Evolutionary conservation across 2,329 filamentous ascomycete genomes (phyloP).

Genomic region (Microcera coccophila): DNA sequence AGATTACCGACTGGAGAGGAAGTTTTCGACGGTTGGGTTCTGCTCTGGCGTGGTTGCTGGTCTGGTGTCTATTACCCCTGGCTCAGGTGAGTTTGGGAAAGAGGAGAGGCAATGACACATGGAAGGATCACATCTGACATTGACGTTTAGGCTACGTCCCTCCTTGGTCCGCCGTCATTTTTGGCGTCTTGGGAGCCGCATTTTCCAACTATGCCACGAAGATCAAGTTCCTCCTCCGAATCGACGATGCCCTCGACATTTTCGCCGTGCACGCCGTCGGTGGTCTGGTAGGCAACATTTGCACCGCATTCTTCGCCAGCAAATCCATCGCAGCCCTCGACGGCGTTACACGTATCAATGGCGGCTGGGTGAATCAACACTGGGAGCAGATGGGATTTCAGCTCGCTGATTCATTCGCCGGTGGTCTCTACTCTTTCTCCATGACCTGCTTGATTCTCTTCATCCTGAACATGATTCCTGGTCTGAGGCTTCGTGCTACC

Average conservation of each 20-base stretch:
- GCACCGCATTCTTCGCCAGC: constrained; percentile 78
- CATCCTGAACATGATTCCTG: constrained; percentile 73
- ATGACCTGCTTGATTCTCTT: constrained; percentile 77
- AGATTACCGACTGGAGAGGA: constrained; percentile 82
- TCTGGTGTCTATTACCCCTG: constrained; percentile 83
- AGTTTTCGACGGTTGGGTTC: constrained; percentile 92
- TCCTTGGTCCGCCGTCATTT: constrained; percentile 77
- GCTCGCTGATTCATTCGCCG: constrained; percentile 73
- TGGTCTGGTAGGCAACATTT: constrained; percentile 72
- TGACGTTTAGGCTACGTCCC: constrained; percentile 63
- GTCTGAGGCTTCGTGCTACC: constrained; percentile 66
- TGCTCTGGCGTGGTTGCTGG: constrained; percentile 87
- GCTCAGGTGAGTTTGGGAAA: constrained; percentile 55
- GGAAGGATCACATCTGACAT: constrained; percentile 11
- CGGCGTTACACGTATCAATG: constrained; percentile 60
- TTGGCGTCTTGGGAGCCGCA: constrained; percentile 69
- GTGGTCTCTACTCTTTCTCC: constrained; percentile 73
- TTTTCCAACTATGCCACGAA: constrained; percentile 89
- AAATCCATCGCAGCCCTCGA: constrained; percentile 82
- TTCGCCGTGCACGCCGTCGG: constrained; percentile 80
- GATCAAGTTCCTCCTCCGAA: constrained; percentile 75
- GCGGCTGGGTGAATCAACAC: constrained; percentile 80
- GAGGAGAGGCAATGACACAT: background rate
- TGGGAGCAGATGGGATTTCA: constrained; percentile 83
- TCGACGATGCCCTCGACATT: constrained; percentile 85